phyloP scores from a whole-genome alignment of 129 eudicot genomes.

The Escallonia herrerae region DNA sequence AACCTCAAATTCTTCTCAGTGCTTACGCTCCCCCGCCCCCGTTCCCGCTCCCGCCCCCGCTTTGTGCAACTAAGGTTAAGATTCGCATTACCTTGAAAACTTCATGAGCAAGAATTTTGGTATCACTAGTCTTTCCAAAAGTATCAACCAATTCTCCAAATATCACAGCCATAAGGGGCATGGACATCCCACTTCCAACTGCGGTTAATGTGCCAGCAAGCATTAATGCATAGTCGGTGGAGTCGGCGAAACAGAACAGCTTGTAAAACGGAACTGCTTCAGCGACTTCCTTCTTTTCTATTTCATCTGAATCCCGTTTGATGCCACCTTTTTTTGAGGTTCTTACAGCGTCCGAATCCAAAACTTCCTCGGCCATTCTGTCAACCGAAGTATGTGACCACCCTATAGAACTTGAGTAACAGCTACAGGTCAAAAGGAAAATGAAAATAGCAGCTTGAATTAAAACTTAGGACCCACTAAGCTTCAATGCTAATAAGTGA shows the following conservation, averaged over 20 bases:
- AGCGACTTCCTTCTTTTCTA: slow-evolving; percentile 1
- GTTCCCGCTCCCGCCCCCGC: no score
- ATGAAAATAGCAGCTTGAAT: no score
- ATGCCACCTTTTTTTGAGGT: not conserved
- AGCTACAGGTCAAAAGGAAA: not conserved
- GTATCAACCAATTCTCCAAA: slow-evolving; percentile 32
- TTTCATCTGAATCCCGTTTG: not conserved
- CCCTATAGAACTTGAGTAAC: not conserved
- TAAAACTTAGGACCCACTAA: no score
- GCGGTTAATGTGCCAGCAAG: slow-evolving; percentile 27
- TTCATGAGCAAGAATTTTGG: slow-evolving; percentile 16
- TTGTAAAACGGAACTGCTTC: slow-evolving; percentile 23
- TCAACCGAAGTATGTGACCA: not conserved
- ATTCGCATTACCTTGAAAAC: slow-evolving; percentile 36
- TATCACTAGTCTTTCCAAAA: slow-evolving; percentile 21
- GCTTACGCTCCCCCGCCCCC: no score
- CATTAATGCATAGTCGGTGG: slow-evolving; percentile 20
- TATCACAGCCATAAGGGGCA: slow-evolving; percentile 37
- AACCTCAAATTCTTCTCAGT: no score
- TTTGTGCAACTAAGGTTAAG: no score
- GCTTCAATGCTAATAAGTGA: no score
- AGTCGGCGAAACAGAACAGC: slow-evolving; percentile 37
- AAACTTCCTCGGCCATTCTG: not conserved
- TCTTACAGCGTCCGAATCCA: no score
- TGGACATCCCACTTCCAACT: slow-evolving; percentile 27